Conservation (phyloP, 2,329 filamentous ascomycete species). For the Leptographium galeiforme region DNA sequence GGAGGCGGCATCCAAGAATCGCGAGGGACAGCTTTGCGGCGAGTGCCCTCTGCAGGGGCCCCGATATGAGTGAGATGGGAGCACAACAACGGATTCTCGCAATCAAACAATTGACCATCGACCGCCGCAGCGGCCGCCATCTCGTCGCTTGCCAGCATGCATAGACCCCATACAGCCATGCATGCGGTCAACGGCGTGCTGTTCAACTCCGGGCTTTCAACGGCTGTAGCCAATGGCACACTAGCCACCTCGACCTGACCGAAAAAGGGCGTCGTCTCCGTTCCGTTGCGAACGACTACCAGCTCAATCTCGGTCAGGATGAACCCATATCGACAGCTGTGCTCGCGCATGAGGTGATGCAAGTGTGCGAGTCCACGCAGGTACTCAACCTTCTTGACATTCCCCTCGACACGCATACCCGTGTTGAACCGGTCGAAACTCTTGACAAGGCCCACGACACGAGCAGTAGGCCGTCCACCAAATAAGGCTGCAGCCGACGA, state of each 20-base stretch:
- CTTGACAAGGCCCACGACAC: conserved; percentile 59
- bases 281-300: conserved; percentile 73
- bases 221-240: conserved; percentile 38
- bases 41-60: conserved; percentile 57
- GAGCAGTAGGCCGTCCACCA: conserved; percentile 31
- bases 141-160: conserved; percentile 28
- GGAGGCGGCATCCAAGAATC: conserved; percentile 66
- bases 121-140: conserved; percentile 3
- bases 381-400: conserved; percentile 78
- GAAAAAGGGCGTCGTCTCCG: conserved; percentile 60
- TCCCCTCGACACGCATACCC: conserved; percentile 75
- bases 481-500: conserved; percentile 40
- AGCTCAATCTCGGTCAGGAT: conserved; percentile 95
- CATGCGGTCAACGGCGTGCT: conserved; percentile 49
- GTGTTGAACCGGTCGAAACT: conserved; percentile 92
- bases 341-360: conserved; percentile 85
- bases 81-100: conserved; percentile 27
- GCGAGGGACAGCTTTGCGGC: conserved; percentile 54
- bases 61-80: conserved; percentile 52
- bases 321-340: conserved; percentile 87
- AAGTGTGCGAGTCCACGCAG: conserved; percentile 74
- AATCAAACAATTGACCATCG: background rate
- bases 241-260: conserved; percentile 69
- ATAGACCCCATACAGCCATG: conserved; percentile 65
- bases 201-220: conserved; percentile 17